A percentile compares a stretch with the other conserved stretches of the same genome.
phyloP scores from a whole-genome alignment of 768 basidiomycete species.

The Mycena chlorophos region DNA sequence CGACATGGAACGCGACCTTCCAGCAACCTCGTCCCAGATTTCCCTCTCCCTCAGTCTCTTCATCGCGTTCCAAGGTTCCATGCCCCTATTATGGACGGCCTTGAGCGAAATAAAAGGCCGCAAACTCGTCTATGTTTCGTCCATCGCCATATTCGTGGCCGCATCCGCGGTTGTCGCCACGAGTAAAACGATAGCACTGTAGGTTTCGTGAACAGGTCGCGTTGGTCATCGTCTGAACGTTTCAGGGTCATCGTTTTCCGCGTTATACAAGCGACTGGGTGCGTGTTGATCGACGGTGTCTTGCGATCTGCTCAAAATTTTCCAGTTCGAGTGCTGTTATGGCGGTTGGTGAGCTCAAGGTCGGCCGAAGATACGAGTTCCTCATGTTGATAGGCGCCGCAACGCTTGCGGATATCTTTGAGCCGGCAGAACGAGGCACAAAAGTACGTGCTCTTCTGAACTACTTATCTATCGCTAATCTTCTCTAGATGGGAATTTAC shows the following conservation, averaged over 20 bases:
- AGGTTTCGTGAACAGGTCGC: conserved; percentile 18
- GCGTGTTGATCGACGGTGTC: conserved; percentile 14
- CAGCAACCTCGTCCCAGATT: conserved; percentile 60
- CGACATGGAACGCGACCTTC: conserved; percentile 58
- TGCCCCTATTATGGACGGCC: conserved; percentile 69
- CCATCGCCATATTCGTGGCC: conserved; percentile 52
- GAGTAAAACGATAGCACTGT: conserved; percentile 52
- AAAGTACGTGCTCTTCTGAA: conserved; percentile 37
- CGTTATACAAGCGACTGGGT: conserved; percentile 67
- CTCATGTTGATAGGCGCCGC: conserved; percentile 47
- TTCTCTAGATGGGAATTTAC: conserved; percentile 67
- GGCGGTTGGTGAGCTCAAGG: conserved; percentile 43
- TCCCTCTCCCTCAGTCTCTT: conserved; percentile 72
- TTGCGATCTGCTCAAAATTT: conserved; percentile 5
- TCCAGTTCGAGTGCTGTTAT: conserved; percentile 65
- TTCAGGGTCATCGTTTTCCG: conserved; percentile 63
- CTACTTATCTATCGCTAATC: neutral
- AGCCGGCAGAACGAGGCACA: conserved; percentile 69
- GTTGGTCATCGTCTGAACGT: neutral
- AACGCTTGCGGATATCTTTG: conserved; percentile 77
- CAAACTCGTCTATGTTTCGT: conserved; percentile 60
- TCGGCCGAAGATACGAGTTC: neutral
- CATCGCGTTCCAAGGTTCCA: conserved; percentile 66
- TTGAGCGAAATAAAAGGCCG: conserved; percentile 76
- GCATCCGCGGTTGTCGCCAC: conserved; percentile 60